Evolutionary conservation across 2,329 filamentous ascomycete species (phyloP).

Genomic region (Microdochium bolleyi): DNA sequence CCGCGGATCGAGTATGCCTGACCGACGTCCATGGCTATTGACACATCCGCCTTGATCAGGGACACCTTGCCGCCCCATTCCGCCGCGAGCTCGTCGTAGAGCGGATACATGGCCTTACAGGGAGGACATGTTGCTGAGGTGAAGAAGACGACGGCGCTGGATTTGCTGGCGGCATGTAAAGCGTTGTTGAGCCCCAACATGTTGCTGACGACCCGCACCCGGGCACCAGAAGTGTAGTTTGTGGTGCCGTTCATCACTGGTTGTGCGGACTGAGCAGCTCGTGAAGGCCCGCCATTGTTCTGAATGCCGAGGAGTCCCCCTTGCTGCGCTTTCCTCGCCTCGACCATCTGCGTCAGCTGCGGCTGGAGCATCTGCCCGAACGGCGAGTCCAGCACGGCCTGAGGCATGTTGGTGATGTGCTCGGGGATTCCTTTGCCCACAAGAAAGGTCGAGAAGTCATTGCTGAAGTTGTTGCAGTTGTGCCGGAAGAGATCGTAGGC

Average conservation of each 20-base stretch:
- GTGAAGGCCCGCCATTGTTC: slow-evolving; percentile 11
- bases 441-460: slow-evolving; percentile 84
- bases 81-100: slow-evolving; percentile 71
- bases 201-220: slow-evolving; percentile 54
- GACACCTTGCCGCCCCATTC: slow-evolving; percentile 60
- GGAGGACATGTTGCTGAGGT: slow-evolving; percentile 81
- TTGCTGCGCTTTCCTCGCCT: slow-evolving; percentile 36
- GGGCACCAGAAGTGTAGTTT: slow-evolving; percentile 26
- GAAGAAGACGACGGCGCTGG: slow-evolving; percentile 82
- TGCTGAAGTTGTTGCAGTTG: slow-evolving; percentile 97
- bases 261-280: slow-evolving; percentile 14
- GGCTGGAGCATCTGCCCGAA: slow-evolving; percentile 84
- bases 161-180: slow-evolving; percentile 50
- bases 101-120: slow-evolving; percentile 75
- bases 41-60: slow-evolving; percentile 79
- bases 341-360: slow-evolving; percentile 48
- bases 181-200: slow-evolving; percentile 52
- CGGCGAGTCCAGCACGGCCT: slow-evolving; percentile 76
- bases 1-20: slow-evolving; percentile 60
- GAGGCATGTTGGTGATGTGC: slow-evolving; percentile 77
- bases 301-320: slow-evolving; percentile 47
- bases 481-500: slow-evolving; percentile 85
- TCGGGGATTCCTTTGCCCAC: slow-evolving; percentile 82
- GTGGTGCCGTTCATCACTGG: slow-evolving; percentile 12
- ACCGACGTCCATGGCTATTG: slow-evolving; percentile 54